Evolutionary conservation across 345 rosid genomes (phyloP).

Genomic region (Gossypium bickii): DNA sequence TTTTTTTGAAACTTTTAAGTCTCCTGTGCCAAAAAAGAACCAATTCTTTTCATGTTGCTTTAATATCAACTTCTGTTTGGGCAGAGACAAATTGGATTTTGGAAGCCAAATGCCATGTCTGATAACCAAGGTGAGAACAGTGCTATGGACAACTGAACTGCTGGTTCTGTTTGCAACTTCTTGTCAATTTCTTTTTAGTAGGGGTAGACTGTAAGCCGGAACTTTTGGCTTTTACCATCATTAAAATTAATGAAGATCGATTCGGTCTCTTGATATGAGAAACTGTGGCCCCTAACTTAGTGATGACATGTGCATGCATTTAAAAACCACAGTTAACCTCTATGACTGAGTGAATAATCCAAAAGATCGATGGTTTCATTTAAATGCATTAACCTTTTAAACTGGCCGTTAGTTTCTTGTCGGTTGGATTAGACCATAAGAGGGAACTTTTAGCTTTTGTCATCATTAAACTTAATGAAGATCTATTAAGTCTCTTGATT

Average conservation of each 20-base stretch:
- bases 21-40: not conserved
- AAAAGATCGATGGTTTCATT: not conserved
- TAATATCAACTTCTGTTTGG: slow-evolving; percentile 20
- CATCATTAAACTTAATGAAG: not conserved
- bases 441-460: slow-evolving; percentile 9
- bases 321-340: not conserved
- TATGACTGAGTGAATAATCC: not conserved
- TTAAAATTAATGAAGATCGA: not conserved
- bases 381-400: not conserved
- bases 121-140: slow-evolving; percentile 54
- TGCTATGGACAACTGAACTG: slow-evolving; percentile 12
- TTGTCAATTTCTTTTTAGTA: slow-evolving; percentile 6
- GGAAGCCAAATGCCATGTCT: slow-evolving; percentile 48
- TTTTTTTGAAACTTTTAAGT: not conserved
- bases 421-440: slow-evolving; percentile 8
- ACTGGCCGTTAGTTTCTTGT: slow-evolving; percentile 6
- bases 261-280: not conserved
- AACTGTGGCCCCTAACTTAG: slow-evolving; percentile 6
- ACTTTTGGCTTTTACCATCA: not conserved
- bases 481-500: not conserved
- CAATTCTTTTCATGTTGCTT: not conserved
- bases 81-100: slow-evolving; percentile 73
- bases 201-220: slow-evolving; percentile 2
- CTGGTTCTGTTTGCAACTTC: slow-evolving; percentile 11
- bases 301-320: not conserved